These are phyloP conservation scores for Chaetothyriales sp. DNA, from an alignment of 2,329 filamentous ascomycete species.

Conservation along the genomic window DNA sequence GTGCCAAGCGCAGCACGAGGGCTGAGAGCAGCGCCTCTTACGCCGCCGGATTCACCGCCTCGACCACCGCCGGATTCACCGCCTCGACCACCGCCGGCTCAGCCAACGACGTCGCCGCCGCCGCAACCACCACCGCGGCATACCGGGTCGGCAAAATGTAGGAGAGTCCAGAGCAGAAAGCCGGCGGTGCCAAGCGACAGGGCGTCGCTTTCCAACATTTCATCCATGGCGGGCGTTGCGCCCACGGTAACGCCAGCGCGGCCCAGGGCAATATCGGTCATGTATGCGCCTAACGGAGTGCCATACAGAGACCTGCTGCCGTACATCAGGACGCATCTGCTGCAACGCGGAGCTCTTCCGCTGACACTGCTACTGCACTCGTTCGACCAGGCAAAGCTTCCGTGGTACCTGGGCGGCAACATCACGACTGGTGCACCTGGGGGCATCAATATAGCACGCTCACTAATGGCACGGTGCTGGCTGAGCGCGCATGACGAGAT, in stretches of 20 bases:
- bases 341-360: slow-evolving; percentile 32
- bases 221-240: slow-evolving; percentile 7
- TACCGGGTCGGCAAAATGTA: slow-evolving; percentile 6
- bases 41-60: slow-evolving; percentile 11
- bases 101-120: slow-evolving; percentile 1
- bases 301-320: slow-evolving; percentile 32
- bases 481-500: slow-evolving; percentile 41
- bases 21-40: slow-evolving; percentile 6
- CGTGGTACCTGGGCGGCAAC: slow-evolving; percentile 41
- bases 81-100: slow-evolving; percentile 12
- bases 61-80: slow-evolving; percentile 9
- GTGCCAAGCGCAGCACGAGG: slow-evolving; percentile 1
- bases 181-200: slow-evolving; percentile 3
- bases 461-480: slow-evolving; percentile 38
- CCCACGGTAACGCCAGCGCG: slow-evolving; percentile 12
- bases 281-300: slow-evolving; percentile 43
- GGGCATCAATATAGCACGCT: slow-evolving; percentile 36
- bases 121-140: slow-evolving; percentile 1
- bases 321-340: slow-evolving; percentile 36
- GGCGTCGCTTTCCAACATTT: slow-evolving; percentile 11
- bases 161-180: slow-evolving; percentile 9
- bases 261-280: slow-evolving; percentile 30
- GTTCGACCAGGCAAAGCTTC: slow-evolving; percentile 39
- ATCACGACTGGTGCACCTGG: slow-evolving; percentile 37
- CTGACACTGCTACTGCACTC: slow-evolving; percentile 40